Evolutionary conservation across 2,329 filamentous ascomycete species (phyloP).

Genomic region (Cadophora gregata): DNA sequence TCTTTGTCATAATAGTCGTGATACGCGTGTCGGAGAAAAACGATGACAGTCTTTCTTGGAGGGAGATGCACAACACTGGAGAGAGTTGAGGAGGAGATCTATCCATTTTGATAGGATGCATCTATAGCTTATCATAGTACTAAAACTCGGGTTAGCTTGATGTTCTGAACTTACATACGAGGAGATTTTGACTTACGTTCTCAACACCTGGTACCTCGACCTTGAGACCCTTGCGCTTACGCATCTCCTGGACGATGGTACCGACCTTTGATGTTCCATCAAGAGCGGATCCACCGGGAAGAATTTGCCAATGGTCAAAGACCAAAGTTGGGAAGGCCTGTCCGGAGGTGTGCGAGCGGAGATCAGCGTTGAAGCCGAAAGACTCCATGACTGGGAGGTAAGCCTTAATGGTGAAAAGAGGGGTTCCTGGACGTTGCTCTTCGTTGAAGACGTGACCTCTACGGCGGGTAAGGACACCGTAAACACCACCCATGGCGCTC

Average conservation of each 20-base stretch:
- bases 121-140: conserved; percentile 99
- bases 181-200: conserved; percentile 75
- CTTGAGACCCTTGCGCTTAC: conserved; percentile 99
- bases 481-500: conserved; percentile 99
- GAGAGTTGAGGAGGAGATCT: conserved; percentile 40
- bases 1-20: conserved; percentile 40
- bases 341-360: conserved; percentile 89
- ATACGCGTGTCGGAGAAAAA: conserved; percentile 33
- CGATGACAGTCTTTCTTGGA: conserved; percentile 35
- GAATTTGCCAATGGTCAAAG: conserved; percentile 98
- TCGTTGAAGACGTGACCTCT: conserved; percentile 99
- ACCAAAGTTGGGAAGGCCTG: conserved; percentile 99
- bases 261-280: conserved; percentile 84
- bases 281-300: conserved; percentile 91
- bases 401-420: conserved; percentile 99
- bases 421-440: conserved; percentile 97
- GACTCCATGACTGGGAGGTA: conserved; percentile 97
- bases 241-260: conserved; percentile 83
- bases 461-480: conserved; percentile 96
- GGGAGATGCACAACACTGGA: conserved; percentile 36
- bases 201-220: conserved; percentile 88
- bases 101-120: conserved; percentile 39
- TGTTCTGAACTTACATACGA: conserved; percentile 10
- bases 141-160: conserved; percentile 56
- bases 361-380: conserved; percentile 98